Evolutionary conservation across 768 basidiomycete species (phyloP).

Genomic region (Pisolithus tinctorius): DNA sequence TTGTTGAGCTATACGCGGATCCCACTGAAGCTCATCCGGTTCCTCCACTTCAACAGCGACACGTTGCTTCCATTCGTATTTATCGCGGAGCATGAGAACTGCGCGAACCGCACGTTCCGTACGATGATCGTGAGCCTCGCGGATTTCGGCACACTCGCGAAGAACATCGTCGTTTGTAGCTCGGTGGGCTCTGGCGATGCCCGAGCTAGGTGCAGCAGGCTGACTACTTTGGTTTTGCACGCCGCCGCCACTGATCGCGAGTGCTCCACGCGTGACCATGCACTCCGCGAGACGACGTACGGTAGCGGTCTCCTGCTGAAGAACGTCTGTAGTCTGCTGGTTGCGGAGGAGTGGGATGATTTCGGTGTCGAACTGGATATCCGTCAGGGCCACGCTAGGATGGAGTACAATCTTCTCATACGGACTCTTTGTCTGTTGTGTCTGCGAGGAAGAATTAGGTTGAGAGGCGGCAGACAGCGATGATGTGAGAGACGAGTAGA

Average conservation of each 20-base stretch:
- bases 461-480: slow-evolving; percentile 23
- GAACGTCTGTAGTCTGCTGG: slow-evolving; percentile 72
- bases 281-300: slow-evolving; percentile 65
- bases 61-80: slow-evolving; percentile 78
- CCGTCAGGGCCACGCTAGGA: slow-evolving; percentile 50
- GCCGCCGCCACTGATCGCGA: slow-evolving; percentile 37
- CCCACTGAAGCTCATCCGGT: slow-evolving; percentile 72
- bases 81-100: slow-evolving; percentile 69
- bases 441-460: slow-evolving; percentile 8
- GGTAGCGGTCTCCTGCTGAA: slow-evolving; percentile 62
- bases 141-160: slow-evolving; percentile 58
- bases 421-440: slow-evolving; percentile 20
- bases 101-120: slow-evolving; percentile 76
- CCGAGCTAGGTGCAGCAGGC: slow-evolving; percentile 19
- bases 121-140: slow-evolving; percentile 64
- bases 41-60: slow-evolving; percentile 75
- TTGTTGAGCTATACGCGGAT: slow-evolving; percentile 38
- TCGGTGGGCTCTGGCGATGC: slow-evolving; percentile 15
- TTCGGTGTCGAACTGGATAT: slow-evolving; percentile 65
- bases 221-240: slow-evolving; percentile 34
- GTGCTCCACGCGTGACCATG: slow-evolving; percentile 52
- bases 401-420: slow-evolving; percentile 68
- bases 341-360: slow-evolving; percentile 71
- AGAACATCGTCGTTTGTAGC: slow-evolving; percentile 52
- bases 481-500: slow-evolving; percentile 54